Conservation (phyloP, 1,284 basidiomycete species). For the Cutaneotrichosporon cutaneum region DNA sequence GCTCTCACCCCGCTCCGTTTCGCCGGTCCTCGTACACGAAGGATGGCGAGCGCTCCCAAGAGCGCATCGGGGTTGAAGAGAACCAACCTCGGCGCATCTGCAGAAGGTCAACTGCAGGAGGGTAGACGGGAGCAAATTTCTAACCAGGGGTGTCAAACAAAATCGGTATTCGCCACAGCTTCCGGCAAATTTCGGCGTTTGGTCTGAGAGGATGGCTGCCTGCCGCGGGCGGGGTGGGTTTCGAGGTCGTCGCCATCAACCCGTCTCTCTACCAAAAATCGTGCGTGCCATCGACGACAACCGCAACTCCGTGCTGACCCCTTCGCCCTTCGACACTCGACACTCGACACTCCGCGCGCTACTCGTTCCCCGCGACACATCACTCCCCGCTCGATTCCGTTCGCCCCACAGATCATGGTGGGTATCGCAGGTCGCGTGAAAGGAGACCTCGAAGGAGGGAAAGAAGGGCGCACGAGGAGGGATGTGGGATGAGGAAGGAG, state of each 20-base stretch:
- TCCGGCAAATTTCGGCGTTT: slow-evolving; percentile 4
- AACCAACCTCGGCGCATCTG: neutral
- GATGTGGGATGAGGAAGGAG: neutral
- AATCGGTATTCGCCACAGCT: too few relatives aligned
- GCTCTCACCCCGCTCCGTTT: slow-evolving; percentile 28
- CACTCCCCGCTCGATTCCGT: slow-evolving; percentile 1
- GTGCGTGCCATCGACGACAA: slow-evolving; percentile 12
- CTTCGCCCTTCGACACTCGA: neutral
- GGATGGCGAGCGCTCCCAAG: slow-evolving; percentile 23
- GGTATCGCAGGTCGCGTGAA: slow-evolving; percentile 4
- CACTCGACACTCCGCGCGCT: neutral
- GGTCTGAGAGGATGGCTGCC: neutral
- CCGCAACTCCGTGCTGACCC: slow-evolving; percentile 14
- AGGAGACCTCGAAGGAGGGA: neutral
- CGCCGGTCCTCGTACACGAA: slow-evolving; percentile 19
- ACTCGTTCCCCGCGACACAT: neutral
- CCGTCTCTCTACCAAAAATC: slow-evolving; percentile 20
- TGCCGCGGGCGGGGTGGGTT: neutral
- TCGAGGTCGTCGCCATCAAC: slow-evolving; percentile 3
- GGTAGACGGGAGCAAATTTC: neutral
- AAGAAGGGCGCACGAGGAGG: neutral
- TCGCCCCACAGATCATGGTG: slow-evolving; percentile 14
- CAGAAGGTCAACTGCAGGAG: too few relatives aligned
- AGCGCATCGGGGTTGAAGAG: slow-evolving; percentile 24
- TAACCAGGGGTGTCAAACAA: neutral